Evolutionary conservation across 495 filamentous ascomycete species (phyloP).

Genomic region (Trichoderma erinaceum): DNA sequence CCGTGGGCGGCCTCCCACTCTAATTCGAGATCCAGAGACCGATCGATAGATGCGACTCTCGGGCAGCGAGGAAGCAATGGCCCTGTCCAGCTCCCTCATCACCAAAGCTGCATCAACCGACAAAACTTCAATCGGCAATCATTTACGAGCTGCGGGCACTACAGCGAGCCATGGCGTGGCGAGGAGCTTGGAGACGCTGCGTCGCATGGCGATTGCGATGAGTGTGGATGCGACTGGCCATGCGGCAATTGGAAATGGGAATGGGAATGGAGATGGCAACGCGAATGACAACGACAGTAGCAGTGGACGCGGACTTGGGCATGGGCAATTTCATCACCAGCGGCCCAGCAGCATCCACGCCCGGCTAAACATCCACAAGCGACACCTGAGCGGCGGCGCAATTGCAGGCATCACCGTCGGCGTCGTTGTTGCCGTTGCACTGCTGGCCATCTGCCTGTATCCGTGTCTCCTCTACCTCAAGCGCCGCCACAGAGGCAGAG

Average conservation of each 20-base stretch:
- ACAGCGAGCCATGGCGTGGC: slow-evolving; percentile 5
- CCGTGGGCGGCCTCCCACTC: slow-evolving; percentile 10
- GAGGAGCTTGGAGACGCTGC: neutral
- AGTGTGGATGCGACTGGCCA: neutral
- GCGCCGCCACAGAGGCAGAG: slow-evolving; percentile 20
- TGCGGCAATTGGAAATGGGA: neutral
- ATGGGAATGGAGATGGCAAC: neutral
- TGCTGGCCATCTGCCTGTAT: slow-evolving; percentile 29
- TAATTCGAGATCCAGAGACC: neutral
- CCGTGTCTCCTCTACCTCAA: slow-evolving; percentile 27
- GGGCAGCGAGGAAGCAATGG: neutral
- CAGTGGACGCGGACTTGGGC: neutral
- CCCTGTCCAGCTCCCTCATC: neutral
- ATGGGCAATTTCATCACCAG: no score
- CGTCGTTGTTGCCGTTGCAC: slow-evolving; percentile 26
- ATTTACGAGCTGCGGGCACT: neutral
- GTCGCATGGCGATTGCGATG: neutral
- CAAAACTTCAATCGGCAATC: neutral
- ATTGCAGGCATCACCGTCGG: slow-evolving; percentile 35
- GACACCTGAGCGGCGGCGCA: slow-evolving; percentile 20
- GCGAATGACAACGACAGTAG: neutral
- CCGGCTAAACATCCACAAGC: neutral
- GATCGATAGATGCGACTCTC: neutral
- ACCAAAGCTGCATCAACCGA: neutral
- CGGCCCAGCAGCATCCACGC: neutral